Conservation (phyloP, 2,329 filamentous ascomycete genomes). For the Kalaharituber pfeilii region DNA sequence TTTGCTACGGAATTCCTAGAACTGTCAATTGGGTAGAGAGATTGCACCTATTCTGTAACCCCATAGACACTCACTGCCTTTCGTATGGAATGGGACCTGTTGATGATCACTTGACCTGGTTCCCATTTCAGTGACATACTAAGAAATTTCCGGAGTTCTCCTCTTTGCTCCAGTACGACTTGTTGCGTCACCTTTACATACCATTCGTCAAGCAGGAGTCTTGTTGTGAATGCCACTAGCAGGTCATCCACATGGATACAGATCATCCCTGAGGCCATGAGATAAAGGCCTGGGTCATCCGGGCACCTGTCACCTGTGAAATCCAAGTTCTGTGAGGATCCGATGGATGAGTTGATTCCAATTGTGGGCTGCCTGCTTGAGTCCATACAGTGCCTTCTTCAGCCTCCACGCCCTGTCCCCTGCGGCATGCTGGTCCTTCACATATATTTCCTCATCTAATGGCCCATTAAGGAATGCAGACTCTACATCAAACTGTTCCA, state of each 20-base stretch:
- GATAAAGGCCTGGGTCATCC: neutral
- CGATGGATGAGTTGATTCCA: neutral
- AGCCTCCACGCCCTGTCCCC: neutral
- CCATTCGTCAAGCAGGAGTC: neutral
- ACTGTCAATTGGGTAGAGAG: neutral
- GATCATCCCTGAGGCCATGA: neutral
- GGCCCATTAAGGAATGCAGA: neutral
- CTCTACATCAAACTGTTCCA: neutral
- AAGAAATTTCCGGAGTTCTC: neutral
- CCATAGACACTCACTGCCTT: neutral
- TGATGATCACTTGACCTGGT: neutral
- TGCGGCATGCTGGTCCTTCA: neutral
- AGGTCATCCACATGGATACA: neutral
- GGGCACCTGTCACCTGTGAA: neutral
- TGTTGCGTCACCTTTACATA: neutral
- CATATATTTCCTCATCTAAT: neutral
- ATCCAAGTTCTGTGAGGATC: neutral
- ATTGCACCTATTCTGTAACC: neutral
- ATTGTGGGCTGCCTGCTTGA: neutral
- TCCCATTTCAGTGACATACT: neutral
- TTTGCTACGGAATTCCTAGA: neutral
- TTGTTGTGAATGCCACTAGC: neutral
- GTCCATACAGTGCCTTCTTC: neutral
- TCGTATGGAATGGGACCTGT: neutral
- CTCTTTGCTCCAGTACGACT: neutral